Evolutionary conservation across 2,329 filamentous ascomycete species (phyloP).

Genomic region (Camptophora hylomeconis): DNA sequence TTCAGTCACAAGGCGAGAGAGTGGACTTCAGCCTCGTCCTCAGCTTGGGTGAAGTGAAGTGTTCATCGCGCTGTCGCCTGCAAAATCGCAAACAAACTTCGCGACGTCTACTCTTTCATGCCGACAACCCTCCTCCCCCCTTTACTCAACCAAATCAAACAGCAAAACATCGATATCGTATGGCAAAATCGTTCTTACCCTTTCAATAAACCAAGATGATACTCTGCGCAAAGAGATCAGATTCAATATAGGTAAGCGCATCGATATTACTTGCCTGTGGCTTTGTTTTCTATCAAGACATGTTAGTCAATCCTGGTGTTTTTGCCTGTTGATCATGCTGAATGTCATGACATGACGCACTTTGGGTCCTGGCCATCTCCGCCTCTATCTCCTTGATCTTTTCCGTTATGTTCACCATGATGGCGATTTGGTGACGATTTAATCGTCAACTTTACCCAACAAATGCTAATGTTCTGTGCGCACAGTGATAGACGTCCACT

Average conservation of each 20-base stretch:
- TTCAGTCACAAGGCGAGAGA: not conserved
- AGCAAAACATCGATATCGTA: too few species aligned
- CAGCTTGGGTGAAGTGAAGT: not conserved
- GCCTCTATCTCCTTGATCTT: slow-evolving; percentile 99
- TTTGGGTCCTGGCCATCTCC: slow-evolving; percentile 98
- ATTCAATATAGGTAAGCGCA: slow-evolving; percentile 3
- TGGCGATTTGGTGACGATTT: too few species aligned
- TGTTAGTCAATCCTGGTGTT: slow-evolving; percentile 1
- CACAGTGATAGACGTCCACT: too few species aligned
- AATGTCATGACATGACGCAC: slow-evolving; percentile 47
- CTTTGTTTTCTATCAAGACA: slow-evolving; percentile 78
- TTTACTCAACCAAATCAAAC: too few species aligned
- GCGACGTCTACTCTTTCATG: too few species aligned
- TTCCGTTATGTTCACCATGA: slow-evolving; percentile 98
- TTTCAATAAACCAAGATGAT: slow-evolving; percentile 94
- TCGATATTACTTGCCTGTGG: slow-evolving; percentile 60
- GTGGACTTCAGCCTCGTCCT: not conserved
- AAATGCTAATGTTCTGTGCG: too few species aligned
- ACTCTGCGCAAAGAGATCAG: slow-evolving; percentile 50
- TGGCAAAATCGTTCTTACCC: slow-evolving; percentile 66
- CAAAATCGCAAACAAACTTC: too few species aligned
- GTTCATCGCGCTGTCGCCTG: too few species aligned
- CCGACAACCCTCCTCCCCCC: too few species aligned
- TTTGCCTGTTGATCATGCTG: slow-evolving; percentile 7
- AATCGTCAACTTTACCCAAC: too few species aligned